A percentile compares a stretch with the other conserved stretches of the same genome.
Conservation (phyloP, 164 flowering plant genomes). For the Piper longum region DNA sequence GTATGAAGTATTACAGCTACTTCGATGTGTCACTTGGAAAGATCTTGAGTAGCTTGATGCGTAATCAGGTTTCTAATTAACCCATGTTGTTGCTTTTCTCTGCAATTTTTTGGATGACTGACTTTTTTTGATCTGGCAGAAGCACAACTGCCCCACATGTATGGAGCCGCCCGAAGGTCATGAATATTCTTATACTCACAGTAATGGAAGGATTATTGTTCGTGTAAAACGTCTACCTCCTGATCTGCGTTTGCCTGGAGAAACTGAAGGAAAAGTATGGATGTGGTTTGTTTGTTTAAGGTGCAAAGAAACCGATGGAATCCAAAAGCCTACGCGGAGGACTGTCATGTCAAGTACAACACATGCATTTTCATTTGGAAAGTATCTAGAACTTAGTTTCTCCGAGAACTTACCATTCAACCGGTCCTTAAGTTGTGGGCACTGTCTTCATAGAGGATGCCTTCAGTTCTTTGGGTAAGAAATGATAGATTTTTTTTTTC, state of each 20-base stretch:
- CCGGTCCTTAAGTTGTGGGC: conserved; percentile 52
- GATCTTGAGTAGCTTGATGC: conserved; percentile 49
- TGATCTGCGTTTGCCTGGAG: conserved; percentile 46
- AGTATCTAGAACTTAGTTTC: conserved; percentile 81
- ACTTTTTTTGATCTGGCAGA: conserved; percentile 23
- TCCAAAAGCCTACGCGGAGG: conserved; percentile 42
- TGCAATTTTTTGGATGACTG: neutral
- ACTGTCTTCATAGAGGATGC: conserved; percentile 54
- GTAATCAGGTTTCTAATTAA: conserved; percentile 53
- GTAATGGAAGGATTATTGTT: conserved; percentile 54
- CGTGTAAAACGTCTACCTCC: conserved; percentile 42
- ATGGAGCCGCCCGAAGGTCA: conserved; percentile 61
- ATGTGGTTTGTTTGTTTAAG: conserved; percentile 94
- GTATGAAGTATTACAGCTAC: conserved; percentile 73
- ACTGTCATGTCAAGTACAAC: conserved; percentile 61
- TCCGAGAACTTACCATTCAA: conserved; percentile 29
- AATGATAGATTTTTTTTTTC: too few species aligned
- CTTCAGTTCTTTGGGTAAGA: conserved; percentile 80
- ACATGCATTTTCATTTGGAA: conserved; percentile 74
- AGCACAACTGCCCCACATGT: conserved; percentile 41
- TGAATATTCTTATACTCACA: conserved; percentile 63
- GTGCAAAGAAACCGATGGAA: conserved; percentile 35
- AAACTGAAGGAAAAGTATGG: conserved; percentile 81
- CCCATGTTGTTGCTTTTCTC: neutral
- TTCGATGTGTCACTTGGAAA: conserved; percentile 82